Base-by-base conservation (phyloP, 768 basidiomycete species). In the Suillus clintonianus region DNA sequence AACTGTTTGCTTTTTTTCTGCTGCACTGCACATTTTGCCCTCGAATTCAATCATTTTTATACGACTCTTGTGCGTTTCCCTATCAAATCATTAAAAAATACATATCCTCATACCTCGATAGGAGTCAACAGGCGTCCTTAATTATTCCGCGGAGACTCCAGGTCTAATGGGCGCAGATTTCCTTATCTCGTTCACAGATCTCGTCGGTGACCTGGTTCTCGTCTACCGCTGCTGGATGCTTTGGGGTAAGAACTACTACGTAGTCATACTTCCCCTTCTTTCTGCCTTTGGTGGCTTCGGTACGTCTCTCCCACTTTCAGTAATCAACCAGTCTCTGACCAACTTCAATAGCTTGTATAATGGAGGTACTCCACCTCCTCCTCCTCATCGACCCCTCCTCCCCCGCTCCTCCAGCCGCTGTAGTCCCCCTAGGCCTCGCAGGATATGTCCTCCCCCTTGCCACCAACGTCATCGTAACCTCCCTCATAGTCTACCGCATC, bases 211-310 rank as follows among this genome's bases (percentile, higher is more conserved):
- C 66, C 17, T 74, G 41, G 64, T 76, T 53, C 73, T 81, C 39
- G 65, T 79, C 34, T 81, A 81, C 61, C 81, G 82, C 39, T 81
- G 79, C 68, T 82, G 78, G 74, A 67, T 78, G 64, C 53, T 82
- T 53, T 82, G 80, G 79, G 72, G 67, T 1, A 69, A 65, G 56
- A 77, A 73, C 43, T 74, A 74, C 61, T 73, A 70, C 62, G 50
- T 82, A 41, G 55, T 76, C 32, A 43, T 78, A 27, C 53, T 81
- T 2, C 81, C 81, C 4, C 50, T 75, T 60, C 68, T 81, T 11
- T 64, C 74, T 9, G 69, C 80, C 1, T 13, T 80, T 13, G 70
- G 64, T 9, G 73, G 75, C 41, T 72, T 82, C 53, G 67, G 82
- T 81, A 67, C 30, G 79, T 54, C 3, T 5, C n/a, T 11, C 57